Evolutionary conservation across 345 rosid species (phyloP).

Genomic region (Populus davidiana): DNA sequence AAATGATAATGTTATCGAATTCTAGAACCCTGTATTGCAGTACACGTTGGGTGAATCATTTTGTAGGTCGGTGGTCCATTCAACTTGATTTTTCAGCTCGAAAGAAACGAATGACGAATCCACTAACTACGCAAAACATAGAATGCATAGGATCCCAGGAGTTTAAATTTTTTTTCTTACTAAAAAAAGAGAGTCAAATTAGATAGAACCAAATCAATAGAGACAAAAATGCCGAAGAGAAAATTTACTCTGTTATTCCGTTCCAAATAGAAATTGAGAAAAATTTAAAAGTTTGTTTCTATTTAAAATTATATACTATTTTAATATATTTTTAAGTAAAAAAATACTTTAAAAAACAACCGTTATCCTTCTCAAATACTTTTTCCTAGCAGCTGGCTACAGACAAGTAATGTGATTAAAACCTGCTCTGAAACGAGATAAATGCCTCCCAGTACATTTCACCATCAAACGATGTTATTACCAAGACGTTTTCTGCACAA

Average conservation of each 20-base stretch:
- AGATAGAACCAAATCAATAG: neutral
- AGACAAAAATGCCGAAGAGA: neutral
- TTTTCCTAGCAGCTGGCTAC: neutral
- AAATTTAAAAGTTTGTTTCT: too few species aligned
- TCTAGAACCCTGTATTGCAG: neutral
- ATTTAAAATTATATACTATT: too few species aligned
- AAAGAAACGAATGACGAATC: neutral
- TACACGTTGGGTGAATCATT: neutral
- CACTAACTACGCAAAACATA: neutral
- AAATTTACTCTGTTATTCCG: neutral
- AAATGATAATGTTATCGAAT: neutral
- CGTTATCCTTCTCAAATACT: rapidly evolving
- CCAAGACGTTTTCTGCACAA: neutral
- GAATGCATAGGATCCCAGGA: neutral
- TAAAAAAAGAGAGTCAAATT: neutral
- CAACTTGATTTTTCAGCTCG: neutral
- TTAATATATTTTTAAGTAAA: too few species aligned
- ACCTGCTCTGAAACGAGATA: neutral
- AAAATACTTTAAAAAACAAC: too few species aligned
- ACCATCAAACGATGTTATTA: neutral
- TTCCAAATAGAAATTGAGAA: too few species aligned
- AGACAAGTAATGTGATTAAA: neutral
- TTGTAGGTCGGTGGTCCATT: neutral
- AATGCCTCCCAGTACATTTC: neutral
- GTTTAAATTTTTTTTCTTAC: neutral